Conservation (phyloP, 345 rosid species). For the Litchi chinensis region DNA sequence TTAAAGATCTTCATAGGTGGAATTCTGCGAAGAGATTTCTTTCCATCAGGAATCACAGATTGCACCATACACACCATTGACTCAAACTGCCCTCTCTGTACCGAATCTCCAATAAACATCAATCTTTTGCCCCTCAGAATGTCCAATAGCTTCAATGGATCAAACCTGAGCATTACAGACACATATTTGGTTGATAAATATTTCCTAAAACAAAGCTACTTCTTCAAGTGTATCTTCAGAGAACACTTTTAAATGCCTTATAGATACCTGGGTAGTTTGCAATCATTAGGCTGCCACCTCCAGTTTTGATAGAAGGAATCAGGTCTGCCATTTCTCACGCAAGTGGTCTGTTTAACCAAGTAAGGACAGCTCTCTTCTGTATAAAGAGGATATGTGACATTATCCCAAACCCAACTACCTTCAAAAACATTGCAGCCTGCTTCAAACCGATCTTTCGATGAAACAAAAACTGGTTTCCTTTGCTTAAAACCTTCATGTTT, state of each 20-base stretch:
- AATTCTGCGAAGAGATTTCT: slow-evolving; percentile 63
- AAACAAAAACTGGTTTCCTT: slow-evolving; percentile 46
- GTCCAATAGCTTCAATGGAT: slow-evolving; percentile 74
- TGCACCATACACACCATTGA: slow-evolving; percentile 88
- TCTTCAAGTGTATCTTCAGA: too few relatives aligned
- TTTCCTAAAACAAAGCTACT: too few relatives aligned
- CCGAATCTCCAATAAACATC: slow-evolving; percentile 93
- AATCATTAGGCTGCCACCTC: slow-evolving; percentile 83
- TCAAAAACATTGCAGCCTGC: slow-evolving; percentile 73
- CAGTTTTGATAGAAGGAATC: slow-evolving; percentile 80
- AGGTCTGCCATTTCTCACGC: slow-evolving; percentile 76
- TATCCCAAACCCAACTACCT: slow-evolving; percentile 94
- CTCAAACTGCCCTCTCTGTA: slow-evolving; percentile 89
- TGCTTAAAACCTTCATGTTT: slow-evolving; percentile 25
- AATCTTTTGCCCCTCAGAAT: slow-evolving; percentile 72
- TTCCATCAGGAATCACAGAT: slow-evolving; percentile 68
- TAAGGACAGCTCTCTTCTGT: slow-evolving; percentile 80
- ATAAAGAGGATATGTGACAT: slow-evolving; percentile 70
- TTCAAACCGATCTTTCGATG: slow-evolving; percentile 52
- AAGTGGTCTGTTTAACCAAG: slow-evolving; percentile 85
- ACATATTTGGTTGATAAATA: background rate
- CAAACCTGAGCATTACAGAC: slow-evolving; percentile 54
- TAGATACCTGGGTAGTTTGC: slow-evolving; percentile 71
- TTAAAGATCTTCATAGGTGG: slow-evolving; percentile 93
- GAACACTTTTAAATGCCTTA: too few relatives aligned